Base-by-base conservation (phyloP, 176 grass and related monocot genomes). In the Coix lacrymajobi region DNA sequence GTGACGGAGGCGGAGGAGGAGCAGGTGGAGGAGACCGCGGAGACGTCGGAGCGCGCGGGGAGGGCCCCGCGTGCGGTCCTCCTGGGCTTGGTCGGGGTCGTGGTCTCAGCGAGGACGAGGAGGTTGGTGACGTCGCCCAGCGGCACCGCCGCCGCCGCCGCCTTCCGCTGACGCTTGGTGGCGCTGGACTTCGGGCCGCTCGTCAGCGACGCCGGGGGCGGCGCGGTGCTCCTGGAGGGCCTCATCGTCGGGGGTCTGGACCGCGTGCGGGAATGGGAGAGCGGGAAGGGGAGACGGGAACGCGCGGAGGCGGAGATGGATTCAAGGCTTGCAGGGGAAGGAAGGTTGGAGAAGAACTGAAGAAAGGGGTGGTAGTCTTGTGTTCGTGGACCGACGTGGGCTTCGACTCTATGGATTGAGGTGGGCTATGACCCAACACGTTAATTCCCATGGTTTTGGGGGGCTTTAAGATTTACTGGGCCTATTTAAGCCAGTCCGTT, bases 111-210 rank as follows among this genome's bases (percentile, higher is more conserved):
- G 54, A 38, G 11, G 63, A 68, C 39, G 83, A 48, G 12, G 62
- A 75, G 67, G 88, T 93, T 93, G 79, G 82, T 93, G 79, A 93
- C 79, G 38, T 93, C 88, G 69, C 74, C 67, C 12, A 90, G 38
- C 6, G 90, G 80, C 56, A 31, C 65, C 65, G 39, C 79, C 2
- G 39, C 79, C 2, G 41, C 11, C 17, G 67, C 64, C 51, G 40
- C 81, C 28, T 32, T 77, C 75, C 77, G 77, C 64, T 8, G 77
- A 0, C 82, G 78, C 78, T 80, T 92, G 63, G 11, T 58, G n/a
- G 15, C 49, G 48, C 26, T 17, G 34, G 46, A 16, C 63, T 43
- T 77, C 5, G 51, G 48, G 60, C n/a, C n/a, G n/a, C 17, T 71
- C 61, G 67, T 32, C 12, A 14, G 31, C 4, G 1, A 41, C 36